These are phyloP conservation scores for Magnaporthiopsis rhizophila DNA, from an alignment of 2,329 filamentous ascomycete genomes.

Conservation along the genomic window DNA sequence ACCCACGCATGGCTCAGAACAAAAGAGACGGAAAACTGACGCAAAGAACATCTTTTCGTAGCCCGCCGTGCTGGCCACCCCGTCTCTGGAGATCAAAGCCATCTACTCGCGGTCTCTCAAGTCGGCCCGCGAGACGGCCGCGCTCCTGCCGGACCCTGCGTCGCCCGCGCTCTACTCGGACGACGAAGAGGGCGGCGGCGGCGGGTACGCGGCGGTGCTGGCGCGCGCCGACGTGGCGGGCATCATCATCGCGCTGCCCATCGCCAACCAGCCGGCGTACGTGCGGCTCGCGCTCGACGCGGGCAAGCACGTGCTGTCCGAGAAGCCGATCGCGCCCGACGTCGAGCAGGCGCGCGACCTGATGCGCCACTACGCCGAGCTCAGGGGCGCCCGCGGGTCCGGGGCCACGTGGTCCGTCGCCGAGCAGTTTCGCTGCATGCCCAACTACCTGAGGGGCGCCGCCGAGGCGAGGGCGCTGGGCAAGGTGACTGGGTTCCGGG, in stretches of 20 bases:
- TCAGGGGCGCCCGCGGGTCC: slow-evolving; percentile 8
- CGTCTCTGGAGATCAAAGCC: slow-evolving; percentile 48
- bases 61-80: slow-evolving; percentile 50
- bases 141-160: slow-evolving; percentile 20
- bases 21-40: not conserved
- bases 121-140: slow-evolving; percentile 31
- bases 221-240: slow-evolving; percentile 44
- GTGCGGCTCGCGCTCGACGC: slow-evolving; percentile 52
- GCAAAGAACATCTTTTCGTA: slow-evolving; percentile 20
- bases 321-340: slow-evolving; percentile 61
- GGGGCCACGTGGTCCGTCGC: slow-evolving; percentile 50
- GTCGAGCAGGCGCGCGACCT: slow-evolving; percentile 19
- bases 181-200: slow-evolving; percentile 27
- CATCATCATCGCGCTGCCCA: slow-evolving; percentile 55
- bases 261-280: slow-evolving; percentile 48
- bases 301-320: slow-evolving; percentile 62
- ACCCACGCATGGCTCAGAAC: not conserved
- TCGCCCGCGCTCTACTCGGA: slow-evolving; percentile 42
- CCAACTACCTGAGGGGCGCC: slow-evolving; percentile 42
- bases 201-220: slow-evolving; percentile 41
- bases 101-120: slow-evolving; percentile 56
- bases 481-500: slow-evolving; percentile 43
- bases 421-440: slow-evolving; percentile 64
- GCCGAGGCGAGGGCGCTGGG: slow-evolving; percentile 42
- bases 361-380: slow-evolving; percentile 22